phyloP scores from a whole-genome alignment of 495 filamentous ascomycete species.

The Astrocystis sublimbata region DNA sequence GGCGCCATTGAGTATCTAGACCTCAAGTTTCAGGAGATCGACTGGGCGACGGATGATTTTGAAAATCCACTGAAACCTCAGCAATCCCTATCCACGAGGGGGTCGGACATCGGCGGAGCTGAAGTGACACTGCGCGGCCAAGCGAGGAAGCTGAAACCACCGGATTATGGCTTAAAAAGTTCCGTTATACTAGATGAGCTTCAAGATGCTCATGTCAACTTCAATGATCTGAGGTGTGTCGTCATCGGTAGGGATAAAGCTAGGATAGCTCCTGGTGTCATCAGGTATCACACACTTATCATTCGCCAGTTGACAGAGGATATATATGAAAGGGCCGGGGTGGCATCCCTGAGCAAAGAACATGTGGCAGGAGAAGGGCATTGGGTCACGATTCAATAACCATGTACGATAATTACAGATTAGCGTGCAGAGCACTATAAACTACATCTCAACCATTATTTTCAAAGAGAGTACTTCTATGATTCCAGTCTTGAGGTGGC shows the following conservation, averaged over 20 bases:
- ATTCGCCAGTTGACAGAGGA: not conserved
- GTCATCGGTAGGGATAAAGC: not conserved
- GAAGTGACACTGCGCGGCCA: not conserved
- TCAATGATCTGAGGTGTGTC: not conserved
- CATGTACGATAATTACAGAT: not conserved
- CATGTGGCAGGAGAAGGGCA: not conserved
- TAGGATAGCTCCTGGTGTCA: not conserved
- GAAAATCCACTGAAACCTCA: not conserved
- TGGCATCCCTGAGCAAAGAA: not conserved
- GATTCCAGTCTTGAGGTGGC: not conserved
- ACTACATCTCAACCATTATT: not conserved
- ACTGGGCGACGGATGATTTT: constrained; percentile 15
- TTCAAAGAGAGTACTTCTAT: not conserved
- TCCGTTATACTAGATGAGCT: not conserved
- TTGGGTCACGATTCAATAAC: not conserved
- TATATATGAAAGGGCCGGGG: not conserved
- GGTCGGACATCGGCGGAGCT: not conserved
- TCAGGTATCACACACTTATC: not conserved
- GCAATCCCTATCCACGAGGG: not conserved
- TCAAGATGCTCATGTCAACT: not conserved
- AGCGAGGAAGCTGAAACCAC: not conserved
- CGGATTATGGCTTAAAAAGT: not conserved
- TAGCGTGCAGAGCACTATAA: not conserved
- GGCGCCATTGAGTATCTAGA: constrained; percentile 10
- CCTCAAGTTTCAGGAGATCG: not conserved